Conservation (phyloP, 75 land plant genomes). For the Pinus tabuliformis region DNA sequence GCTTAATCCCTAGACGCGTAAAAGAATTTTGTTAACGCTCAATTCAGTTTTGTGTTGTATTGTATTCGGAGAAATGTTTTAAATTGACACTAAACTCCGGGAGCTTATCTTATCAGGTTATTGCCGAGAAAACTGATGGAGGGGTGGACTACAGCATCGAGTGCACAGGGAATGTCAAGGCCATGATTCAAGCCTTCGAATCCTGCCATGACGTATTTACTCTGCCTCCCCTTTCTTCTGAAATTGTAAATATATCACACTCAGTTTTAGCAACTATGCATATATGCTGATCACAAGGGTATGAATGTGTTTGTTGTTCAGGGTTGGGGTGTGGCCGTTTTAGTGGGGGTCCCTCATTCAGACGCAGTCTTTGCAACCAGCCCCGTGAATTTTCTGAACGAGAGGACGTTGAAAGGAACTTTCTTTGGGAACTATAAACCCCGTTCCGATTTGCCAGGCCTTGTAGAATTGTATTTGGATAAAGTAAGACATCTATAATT, state of each 20-base stretch:
- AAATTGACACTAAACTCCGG: too few species aligned
- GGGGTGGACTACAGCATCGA: too few species aligned
- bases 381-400: slow-evolving; percentile 29
- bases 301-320: too few species aligned
- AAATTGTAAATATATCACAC: not conserved
- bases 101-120: slow-evolving; percentile 10
- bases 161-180: too few species aligned
- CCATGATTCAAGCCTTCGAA: too few species aligned
- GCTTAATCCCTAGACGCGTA: too few species aligned
- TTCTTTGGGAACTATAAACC: slow-evolving; percentile 57
- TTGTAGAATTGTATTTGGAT: slow-evolving; percentile 50
- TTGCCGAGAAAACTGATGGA: slow-evolving; percentile 28
- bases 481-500: slow-evolving; percentile 26
- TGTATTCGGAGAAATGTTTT: too few species aligned
- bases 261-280: not conserved
- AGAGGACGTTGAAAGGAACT: slow-evolving; percentile 40
- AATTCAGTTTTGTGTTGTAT: too few species aligned
- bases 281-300: not conserved
- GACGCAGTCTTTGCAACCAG: slow-evolving; percentile 18
- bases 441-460: slow-evolving; percentile 33
- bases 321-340: slow-evolving; percentile 47
- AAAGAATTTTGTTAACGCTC: too few species aligned
- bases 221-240: slow-evolving; percentile 1
- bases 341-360: slow-evolving; percentile 34
- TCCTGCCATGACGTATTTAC: not conserved